phyloP scores from a whole-genome alignment of 164 flowering plant genomes.

The Houttuynia cordata region DNA sequence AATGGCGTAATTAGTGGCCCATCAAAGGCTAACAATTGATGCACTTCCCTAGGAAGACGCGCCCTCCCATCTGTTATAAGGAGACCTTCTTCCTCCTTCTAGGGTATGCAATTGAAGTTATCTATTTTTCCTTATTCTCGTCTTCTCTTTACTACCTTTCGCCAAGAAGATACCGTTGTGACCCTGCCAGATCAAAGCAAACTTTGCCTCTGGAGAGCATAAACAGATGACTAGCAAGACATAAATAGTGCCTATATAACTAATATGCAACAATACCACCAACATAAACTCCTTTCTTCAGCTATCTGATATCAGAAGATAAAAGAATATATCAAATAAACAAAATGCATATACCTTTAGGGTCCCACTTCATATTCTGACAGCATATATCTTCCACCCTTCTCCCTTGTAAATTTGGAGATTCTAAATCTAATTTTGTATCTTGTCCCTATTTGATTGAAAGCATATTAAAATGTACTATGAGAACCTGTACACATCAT shows the following conservation, averaged over 20 bases:
- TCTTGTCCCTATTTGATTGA: slow-evolving; percentile 20
- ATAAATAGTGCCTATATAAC: not conserved
- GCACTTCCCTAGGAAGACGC: too few species aligned
- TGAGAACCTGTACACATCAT: not conserved
- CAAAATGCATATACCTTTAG: slow-evolving; percentile 35
- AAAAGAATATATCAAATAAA: too few species aligned
- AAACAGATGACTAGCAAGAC: not conserved
- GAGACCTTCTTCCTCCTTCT: too few species aligned
- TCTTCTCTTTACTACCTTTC: too few species aligned
- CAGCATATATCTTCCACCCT: slow-evolving; percentile 20
- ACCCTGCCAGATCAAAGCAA: too few species aligned
- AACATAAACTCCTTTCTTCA: not conserved
- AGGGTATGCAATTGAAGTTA: too few species aligned
- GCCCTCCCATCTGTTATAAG: too few species aligned
- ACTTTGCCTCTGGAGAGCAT: not conserved
- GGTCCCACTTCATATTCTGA: slow-evolving; percentile 47
- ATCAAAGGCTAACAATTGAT: too few species aligned
- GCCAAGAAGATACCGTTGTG: too few species aligned
- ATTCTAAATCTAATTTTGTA: slow-evolving; percentile 9
- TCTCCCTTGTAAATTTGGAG: slow-evolving; percentile 23
- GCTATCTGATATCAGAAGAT: too few species aligned
- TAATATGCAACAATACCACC: not conserved
- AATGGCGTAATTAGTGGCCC: too few species aligned
- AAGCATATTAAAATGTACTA: not conserved
- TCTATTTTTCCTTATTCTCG: too few species aligned